Percentiles rank a stretch among this genome's conserved stretches.
Conservation (phyloP, 2,329 filamentous ascomycete species). For the Sodiomyces alkalinus region DNA sequence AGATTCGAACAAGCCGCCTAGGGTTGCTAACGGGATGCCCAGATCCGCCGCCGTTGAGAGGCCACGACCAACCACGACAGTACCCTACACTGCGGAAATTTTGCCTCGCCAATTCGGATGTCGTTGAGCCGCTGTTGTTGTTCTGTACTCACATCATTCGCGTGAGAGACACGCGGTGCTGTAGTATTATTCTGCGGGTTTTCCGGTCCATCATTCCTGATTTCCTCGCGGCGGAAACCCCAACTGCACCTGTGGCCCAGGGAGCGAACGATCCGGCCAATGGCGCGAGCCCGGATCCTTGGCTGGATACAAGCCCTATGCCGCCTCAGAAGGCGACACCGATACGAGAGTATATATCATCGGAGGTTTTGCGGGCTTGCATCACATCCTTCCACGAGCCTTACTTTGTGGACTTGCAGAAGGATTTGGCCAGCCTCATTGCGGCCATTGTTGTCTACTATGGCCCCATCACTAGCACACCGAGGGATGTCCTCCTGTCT, state of each 20-base stretch:
- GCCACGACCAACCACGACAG: constrained; percentile 16
- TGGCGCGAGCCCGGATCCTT: constrained; percentile 4
- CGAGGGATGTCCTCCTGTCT: constrained; percentile 59
- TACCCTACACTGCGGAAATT: constrained; percentile 61
- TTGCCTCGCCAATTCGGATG: constrained; percentile 59
- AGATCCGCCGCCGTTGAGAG: constrained; percentile 18
- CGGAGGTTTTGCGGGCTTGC: constrained; percentile 77
- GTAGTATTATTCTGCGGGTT: constrained; percentile 71
- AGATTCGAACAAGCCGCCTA: no score
- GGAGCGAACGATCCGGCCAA: constrained; percentile 6
- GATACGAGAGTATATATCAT: constrained; percentile 80
- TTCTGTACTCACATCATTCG: constrained; percentile 86
- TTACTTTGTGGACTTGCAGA: constrained; percentile 93
- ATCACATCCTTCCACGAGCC: constrained; percentile 85
- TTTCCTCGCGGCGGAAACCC: constrained; percentile 32
- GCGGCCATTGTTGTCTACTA: constrained; percentile 74
- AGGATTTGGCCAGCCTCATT: constrained; percentile 78
- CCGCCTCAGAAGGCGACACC: constrained; percentile 40
- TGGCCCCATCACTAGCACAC: constrained; percentile 51
- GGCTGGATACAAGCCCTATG: constrained; percentile 28
- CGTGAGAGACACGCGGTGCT: constrained; percentile 81
- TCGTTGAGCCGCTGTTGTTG: constrained; percentile 77
- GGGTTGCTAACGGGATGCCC: no score
- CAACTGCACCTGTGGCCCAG: constrained; percentile 9
- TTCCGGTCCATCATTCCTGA: constrained; percentile 73